A percentile compares a stretch with the other conserved stretches of the same genome.
These are phyloP conservation scores for Raffaelea deltoideospora DNA, from an alignment of 2,329 filamentous ascomycete genomes.

Conservation along the genomic window DNA sequence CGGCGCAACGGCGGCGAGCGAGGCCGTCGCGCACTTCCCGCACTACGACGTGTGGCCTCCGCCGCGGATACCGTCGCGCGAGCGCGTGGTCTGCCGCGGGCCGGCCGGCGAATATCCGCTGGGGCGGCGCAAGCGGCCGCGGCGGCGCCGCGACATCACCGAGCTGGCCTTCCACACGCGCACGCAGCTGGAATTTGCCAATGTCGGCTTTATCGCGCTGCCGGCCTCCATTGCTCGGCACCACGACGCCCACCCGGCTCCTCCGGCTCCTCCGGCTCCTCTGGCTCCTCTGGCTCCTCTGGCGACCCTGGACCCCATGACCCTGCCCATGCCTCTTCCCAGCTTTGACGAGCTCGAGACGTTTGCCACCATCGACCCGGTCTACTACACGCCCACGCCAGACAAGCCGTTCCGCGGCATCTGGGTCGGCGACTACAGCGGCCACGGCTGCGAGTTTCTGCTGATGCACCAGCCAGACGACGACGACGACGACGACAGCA, in stretches of 20 bases:
- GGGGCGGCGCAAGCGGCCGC: conserved; percentile 23
- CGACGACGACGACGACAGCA: conserved; percentile 9
- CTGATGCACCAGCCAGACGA: conserved; percentile 57
- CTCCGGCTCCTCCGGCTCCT: too few relatives aligned
- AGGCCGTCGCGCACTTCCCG: conserved; percentile 21
- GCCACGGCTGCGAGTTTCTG: conserved; percentile 80
- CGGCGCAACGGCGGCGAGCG: too few relatives aligned
- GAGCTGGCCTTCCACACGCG: conserved; percentile 59
- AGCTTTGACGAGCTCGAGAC: conserved; percentile 38
- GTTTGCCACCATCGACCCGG: conserved; percentile 55
- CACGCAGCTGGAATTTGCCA: conserved; percentile 53
- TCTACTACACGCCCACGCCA: conserved; percentile 63
- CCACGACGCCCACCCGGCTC: too few relatives aligned
- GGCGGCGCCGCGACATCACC: conserved; percentile 42
- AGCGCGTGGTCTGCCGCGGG: conserved; percentile 29
- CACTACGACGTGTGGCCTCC: conserved; percentile 62
- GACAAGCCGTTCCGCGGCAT: conserved; percentile 79
- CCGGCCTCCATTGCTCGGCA: too few relatives aligned
- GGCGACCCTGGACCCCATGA: background rate
- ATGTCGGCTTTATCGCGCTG: too few relatives aligned
- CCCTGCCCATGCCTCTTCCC: background rate
- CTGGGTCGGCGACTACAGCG: conserved; percentile 81
- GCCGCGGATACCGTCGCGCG: conserved; percentile 45
- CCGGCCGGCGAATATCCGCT: conserved; percentile 13
- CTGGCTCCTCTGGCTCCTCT: too few relatives aligned